Conservation (phyloP, 2,329 filamentous ascomycete species). For the Ceratocystis harringtonii region DNA sequence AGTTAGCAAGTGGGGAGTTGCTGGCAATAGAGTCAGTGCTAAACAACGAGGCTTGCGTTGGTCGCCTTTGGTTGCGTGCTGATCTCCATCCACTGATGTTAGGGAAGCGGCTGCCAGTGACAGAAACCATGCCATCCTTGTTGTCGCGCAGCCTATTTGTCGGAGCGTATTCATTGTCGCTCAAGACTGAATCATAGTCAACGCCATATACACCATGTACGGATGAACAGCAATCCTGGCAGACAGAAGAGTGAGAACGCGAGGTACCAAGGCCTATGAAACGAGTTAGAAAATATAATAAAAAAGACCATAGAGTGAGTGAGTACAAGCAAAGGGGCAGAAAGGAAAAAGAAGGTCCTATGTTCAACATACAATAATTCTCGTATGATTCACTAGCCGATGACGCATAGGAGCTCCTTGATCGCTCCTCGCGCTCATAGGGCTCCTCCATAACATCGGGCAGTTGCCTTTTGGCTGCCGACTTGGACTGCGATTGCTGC, state of each 20-base stretch:
- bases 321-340: constrained; percentile 9
- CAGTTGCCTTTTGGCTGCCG: constrained; percentile 43
- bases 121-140: constrained; percentile 45
- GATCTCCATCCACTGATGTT: constrained; percentile 38
- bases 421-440: constrained; percentile 49
- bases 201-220: constrained; percentile 31
- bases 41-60: constrained; percentile 38
- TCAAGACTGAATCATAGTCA: constrained; percentile 53
- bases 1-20: constrained; percentile 43
- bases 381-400: constrained; percentile 35
- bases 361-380: constrained; percentile 58
- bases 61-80: constrained; percentile 23
- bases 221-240: constrained; percentile 17
- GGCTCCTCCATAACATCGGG: constrained; percentile 79
- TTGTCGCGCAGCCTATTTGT: constrained; percentile 6
- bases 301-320: constrained; percentile 17
- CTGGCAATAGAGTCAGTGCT: constrained; percentile 76
- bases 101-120: constrained; percentile 48
- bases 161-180: constrained; percentile 38
- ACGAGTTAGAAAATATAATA: constrained; percentile 3
- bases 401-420: constrained; percentile 28
- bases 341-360: background rate
- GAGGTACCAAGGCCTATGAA: constrained; percentile 3
- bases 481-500: constrained; percentile 28
- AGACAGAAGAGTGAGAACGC: background rate